phyloP scores from a whole-genome alignment of 495 filamentous ascomycete species.

The Astrothelium macrocarpum region DNA sequence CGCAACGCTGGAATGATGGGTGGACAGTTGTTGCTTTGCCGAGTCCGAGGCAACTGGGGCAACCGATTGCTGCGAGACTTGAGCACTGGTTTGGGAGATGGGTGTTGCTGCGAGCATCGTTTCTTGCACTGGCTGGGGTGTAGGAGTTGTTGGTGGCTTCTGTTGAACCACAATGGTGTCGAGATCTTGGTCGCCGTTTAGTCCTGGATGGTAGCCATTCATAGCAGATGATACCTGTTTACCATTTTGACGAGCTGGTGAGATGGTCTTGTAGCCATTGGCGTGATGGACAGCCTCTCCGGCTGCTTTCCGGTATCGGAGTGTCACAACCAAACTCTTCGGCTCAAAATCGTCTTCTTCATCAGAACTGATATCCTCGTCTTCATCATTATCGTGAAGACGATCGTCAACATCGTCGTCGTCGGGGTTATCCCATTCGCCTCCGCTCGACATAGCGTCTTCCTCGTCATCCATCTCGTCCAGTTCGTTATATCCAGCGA shows the following conservation, averaged over 20 bases:
- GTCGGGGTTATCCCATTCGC: constrained; percentile 60
- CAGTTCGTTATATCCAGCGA: constrained; percentile 42
- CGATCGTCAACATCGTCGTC: constrained; percentile 51
- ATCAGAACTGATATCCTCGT: constrained; percentile 15
- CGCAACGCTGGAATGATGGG: neutral
- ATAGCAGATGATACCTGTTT: neutral
- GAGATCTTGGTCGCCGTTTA: neutral
- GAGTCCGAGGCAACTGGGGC: neutral
- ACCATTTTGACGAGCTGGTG: neutral
- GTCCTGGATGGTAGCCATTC: neutral
- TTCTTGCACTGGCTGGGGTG: neutral
- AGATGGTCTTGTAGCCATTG: neutral
- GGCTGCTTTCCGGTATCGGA: constrained; percentile 10
- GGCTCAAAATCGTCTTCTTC: constrained; percentile 17
- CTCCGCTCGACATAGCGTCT: constrained; percentile 45
- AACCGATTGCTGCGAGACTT: neutral
- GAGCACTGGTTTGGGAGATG: neutral
- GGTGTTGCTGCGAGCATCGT: neutral
- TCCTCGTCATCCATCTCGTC: constrained; percentile 59
- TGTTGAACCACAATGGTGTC: neutral
- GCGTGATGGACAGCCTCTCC: neutral
- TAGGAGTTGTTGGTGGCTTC: neutral
- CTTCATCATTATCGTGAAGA: constrained; percentile 18
- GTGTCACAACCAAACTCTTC: constrained; percentile 26
- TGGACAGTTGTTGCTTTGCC: too few relatives aligned